These are phyloP conservation scores for Schwanniomyces sp. DNA, from an alignment of 805 yeast species.

Conservation along the genomic window DNA sequence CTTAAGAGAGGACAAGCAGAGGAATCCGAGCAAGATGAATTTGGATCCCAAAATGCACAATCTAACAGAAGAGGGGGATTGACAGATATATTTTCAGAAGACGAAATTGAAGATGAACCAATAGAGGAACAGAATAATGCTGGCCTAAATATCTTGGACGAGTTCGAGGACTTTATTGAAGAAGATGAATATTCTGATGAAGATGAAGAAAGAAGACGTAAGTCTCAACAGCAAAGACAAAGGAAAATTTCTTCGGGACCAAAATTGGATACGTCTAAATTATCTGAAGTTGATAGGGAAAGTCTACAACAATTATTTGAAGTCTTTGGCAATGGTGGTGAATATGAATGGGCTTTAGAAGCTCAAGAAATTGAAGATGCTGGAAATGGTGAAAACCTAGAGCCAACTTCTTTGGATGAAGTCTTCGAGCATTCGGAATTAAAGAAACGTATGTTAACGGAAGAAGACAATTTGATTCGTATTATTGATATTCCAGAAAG, in stretches of 20 bases:
- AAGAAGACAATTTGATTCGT: conserved; percentile 85
- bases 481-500: conserved; percentile 90
- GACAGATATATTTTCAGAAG: conserved; percentile 70
- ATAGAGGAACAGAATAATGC: conserved; percentile 25
- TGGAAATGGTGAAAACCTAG: conserved; percentile 53
- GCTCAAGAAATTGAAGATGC: conserved; percentile 71
- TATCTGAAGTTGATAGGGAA: conserved; percentile 76
- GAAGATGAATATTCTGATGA: conserved; percentile 95
- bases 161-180: conserved; percentile 95
- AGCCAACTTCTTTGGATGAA: conserved; percentile 68
- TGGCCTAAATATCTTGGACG: conserved; percentile 57
- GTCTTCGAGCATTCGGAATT: conserved; percentile 94
- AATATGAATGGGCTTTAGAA: conserved; percentile 97
- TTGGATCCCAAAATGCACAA: conserved; percentile 2
- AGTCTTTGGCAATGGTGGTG: conserved; percentile 95
- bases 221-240: conserved; percentile 30
- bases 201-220: conserved; percentile 50
- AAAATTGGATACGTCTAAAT: conserved; percentile 55
- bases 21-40: conserved; percentile 16
- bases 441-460: conserved; percentile 87
- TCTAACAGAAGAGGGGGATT: conserved; percentile 36
- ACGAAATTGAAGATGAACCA: conserved; percentile 24
- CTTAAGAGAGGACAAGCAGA: conserved; percentile 65
- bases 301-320: conserved; percentile 90
- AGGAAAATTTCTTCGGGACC: conserved; percentile 35